Conservation (phyloP, 192 early-diverging fungal species). For the Funneliformis geosporum region DNA sequence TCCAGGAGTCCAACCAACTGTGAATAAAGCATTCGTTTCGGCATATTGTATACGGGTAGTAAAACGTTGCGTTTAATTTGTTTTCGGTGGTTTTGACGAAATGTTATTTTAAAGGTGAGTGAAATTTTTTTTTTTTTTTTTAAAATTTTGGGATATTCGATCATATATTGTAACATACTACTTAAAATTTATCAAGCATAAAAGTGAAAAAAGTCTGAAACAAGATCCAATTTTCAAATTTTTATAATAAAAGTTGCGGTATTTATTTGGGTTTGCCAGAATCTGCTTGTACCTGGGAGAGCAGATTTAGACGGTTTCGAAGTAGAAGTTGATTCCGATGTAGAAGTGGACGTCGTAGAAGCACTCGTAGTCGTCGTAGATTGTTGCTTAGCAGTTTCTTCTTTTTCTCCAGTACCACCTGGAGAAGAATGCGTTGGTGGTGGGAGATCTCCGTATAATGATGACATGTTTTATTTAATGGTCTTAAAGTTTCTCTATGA, state of each 20-base stretch:
- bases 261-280: constrained; percentile 27
- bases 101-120: constrained; percentile 28
- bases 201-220: not conserved
- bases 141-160: constrained; percentile 7
- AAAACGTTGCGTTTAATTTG: not conserved
- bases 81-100: constrained; percentile 2
- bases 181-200: not conserved
- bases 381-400: constrained; percentile 19
- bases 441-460: constrained; percentile 49
- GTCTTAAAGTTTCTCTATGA: not conserved
- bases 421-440: constrained; percentile 36
- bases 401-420: not conserved
- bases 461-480: not conserved
- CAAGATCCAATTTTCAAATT: constrained; percentile 10
- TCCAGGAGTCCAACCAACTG: constrained; percentile 46
- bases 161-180: constrained; percentile 3
- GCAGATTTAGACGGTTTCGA: constrained; percentile 30
- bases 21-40: constrained; percentile 6
- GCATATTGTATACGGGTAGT: constrained; percentile 6
- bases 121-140: constrained; percentile 1
- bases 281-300: constrained; percentile 37
- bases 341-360: not conserved
- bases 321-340: not conserved
- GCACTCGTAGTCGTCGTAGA: not conserved
- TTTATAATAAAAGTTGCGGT: not conserved